Evolutionary conservation across 1,284 basidiomycete genomes (phyloP), one percentile per base, ranked within the genome.

Genomic region (Somion occarium): DNA sequence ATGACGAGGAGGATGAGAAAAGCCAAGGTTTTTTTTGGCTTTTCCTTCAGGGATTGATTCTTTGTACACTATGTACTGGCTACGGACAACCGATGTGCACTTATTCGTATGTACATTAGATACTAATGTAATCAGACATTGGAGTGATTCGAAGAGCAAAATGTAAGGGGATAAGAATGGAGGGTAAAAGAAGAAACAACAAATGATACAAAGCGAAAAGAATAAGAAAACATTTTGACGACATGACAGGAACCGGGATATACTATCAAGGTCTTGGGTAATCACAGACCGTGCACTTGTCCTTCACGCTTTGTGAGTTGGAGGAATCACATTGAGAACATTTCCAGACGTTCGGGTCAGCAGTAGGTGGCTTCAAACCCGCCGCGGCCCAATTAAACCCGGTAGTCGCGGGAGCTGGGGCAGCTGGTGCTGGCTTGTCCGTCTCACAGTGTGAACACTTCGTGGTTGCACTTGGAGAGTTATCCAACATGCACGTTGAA

Each of bases 351-450:
- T 60, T 66, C 25, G 46, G 52, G 11, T 56, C 53, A 4, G 64
- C 52, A 51, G 67, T 63, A 23, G 65, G 22, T 3, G 76, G 73
- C 3, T 69, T 70, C 56, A 79, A 51, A 4, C 80, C 79, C 12
- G 75, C 77, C 18, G 77, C 79, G 24, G 67, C 69, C 74, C 78
- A 85, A 55, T 83, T 65, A 55, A 84, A 83, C 15, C 58, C 61
- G 41, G 64, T 65, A 15, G 52, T 44, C 24, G 65, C 50, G 3
- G 59, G 56, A 0, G 58, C 23, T 15, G 55, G 54, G 34, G 30
- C 45, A 18, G 53, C 48, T 7, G 30, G 7, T 15, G 7, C 30
- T 7, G 30, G 30, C 30, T 34, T 3, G 59, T 51, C 22, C 56
- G 44, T 12, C 27, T 80, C 79, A 52, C 83, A 85, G 39, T 78